A percentile compares a stretch with the other conserved stretches of the same genome.
Conservation (phyloP, 345 rosid genomes). For the Camelina laxa region DNA sequence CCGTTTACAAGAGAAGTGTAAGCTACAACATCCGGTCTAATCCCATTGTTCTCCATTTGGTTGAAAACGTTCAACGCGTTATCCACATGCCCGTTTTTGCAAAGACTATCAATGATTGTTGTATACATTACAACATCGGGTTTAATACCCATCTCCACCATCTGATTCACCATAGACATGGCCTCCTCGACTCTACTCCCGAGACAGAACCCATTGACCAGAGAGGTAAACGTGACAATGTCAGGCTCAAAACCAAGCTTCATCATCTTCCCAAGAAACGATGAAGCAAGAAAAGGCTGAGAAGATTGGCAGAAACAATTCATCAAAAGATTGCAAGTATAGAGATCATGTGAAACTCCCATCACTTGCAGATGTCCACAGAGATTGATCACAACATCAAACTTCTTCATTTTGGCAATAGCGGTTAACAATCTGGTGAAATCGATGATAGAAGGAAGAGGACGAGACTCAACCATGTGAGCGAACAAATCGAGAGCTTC, state of each 20-base stretch:
- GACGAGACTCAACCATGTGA: conserved; percentile 38
- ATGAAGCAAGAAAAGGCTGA: conserved; percentile 3
- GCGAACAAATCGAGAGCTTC: conserved; percentile 35
- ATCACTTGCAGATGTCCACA: conserved; percentile 4
- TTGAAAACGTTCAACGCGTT: conserved; percentile 21
- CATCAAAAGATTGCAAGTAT: conserved; percentile 31
- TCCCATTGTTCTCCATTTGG: conserved; percentile 32
- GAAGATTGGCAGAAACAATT: conserved; percentile 29
- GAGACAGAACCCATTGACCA: conserved; percentile 31
- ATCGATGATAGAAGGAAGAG: conserved; percentile 29
- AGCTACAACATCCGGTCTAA: conserved; percentile 24
- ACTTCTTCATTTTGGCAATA: conserved; percentile 32
- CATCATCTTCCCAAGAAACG: conserved; percentile 40
- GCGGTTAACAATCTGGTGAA: conserved; percentile 27
- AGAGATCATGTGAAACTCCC: conserved; percentile 33
- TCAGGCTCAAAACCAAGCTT: conserved; percentile 38
- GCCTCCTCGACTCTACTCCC: conserved; percentile 10
- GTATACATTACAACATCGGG: conserved; percentile 34
- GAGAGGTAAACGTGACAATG: conserved; percentile 27
- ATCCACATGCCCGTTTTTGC: conserved; percentile 28
- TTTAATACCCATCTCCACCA: conserved; percentile 9
- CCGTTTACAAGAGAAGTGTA: conserved; percentile 32
- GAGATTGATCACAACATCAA: conserved; percentile 30
- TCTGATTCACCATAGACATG: conserved; percentile 26
- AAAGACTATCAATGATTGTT: conserved; percentile 35